phyloP scores from a whole-genome alignment of 169 alveolate species.

The Plasmodium yoelii region DNA sequence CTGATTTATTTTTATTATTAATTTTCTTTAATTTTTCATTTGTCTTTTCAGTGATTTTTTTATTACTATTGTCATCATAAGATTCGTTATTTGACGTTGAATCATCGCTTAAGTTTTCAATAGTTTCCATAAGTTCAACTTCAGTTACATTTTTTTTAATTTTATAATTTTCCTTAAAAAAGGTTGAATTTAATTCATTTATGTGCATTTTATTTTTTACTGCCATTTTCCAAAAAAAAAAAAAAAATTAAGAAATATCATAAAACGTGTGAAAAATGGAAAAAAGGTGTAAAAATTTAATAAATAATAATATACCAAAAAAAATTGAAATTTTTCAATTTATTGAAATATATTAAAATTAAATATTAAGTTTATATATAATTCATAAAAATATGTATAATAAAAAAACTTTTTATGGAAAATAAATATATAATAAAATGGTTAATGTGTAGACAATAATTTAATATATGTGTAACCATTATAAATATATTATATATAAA shows the following conservation, averaged over 20 bases:
- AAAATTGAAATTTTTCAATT: conserved; percentile 5
- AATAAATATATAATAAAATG: too few relatives aligned
- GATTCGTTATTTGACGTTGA: conserved; percentile 48
- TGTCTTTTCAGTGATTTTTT: conserved; percentile 30
- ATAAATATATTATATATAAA: too few relatives aligned
- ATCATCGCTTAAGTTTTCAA: conserved; percentile 65
- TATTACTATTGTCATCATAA: conserved; percentile 25
- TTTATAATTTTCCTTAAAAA: conserved; percentile 61
- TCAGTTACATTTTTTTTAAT: conserved; percentile 23
- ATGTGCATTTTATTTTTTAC: conserved; percentile 58
- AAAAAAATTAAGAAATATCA: conserved; percentile 15
- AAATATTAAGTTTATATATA: not conserved
- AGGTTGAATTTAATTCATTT: conserved; percentile 36
- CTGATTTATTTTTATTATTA: conserved; percentile 22
- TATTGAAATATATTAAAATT: not conserved
- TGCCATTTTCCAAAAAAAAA: conserved; percentile 67
- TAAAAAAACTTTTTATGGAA: too few relatives aligned
- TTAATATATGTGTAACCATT: too few relatives aligned
- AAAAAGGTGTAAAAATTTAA: not conserved
- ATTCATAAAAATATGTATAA: not conserved
- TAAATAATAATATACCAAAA: not conserved
- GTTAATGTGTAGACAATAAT: too few relatives aligned
- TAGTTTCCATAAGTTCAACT: conserved; percentile 69
- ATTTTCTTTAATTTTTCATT: conserved; percentile 28
- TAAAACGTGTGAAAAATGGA: not conserved